Base-by-base conservation (phyloP, 140 eudicot genomes). In the Cichorium intybus region DNA sequence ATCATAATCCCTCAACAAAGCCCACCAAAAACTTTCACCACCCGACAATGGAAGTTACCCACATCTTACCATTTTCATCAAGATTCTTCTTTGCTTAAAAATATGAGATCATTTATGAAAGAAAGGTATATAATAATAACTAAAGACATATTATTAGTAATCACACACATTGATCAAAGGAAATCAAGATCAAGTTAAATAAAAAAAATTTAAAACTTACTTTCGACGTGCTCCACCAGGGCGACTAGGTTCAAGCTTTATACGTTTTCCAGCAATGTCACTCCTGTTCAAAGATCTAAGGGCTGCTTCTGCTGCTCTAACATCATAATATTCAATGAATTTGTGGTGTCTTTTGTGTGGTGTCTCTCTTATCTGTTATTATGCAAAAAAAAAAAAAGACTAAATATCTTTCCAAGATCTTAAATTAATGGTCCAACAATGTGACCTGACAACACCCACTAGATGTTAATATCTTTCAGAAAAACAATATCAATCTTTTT, bases 191-290 rank as follows among this genome's bases (percentile, higher is more conserved):
- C 11, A 66, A 27, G n/a, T n/a, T n/a, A 15, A 45, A 34, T 21
- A 50, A 0, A 18, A 50, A 52, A 41, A 28, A 16, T 4, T 27
- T 1, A 48, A 49, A 41, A 72, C 86, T 54, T 68, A 88, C 96
- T 71, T 88, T 62, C 98, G 77, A 11, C 96, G 89, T 10, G 95
- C 86, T 43, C 98, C 98, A 72, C 98, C 98, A 35, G 98, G 95
- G 34, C 96, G 96, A 78, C 96, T 88, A 45, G 95, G 97, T 74
- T 92, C 98, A 37, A 92, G 97, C 81, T 92, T 92, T 63, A 92
- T 92, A 33, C 96, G 93, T 66, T 92, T 92, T 37, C 98, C 98
- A 75, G 98, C 98, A 21, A 92, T 88, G 61, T 92, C 97, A 76
- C 95, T 88, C 85, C 95, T 77, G 66, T 92, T 92, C 34, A 92